Evolutionary conservation across 108 stramenopile species (phyloP), one percentile per base, ranked within the genome.

Genomic region (Fragilaria radians): DNA sequence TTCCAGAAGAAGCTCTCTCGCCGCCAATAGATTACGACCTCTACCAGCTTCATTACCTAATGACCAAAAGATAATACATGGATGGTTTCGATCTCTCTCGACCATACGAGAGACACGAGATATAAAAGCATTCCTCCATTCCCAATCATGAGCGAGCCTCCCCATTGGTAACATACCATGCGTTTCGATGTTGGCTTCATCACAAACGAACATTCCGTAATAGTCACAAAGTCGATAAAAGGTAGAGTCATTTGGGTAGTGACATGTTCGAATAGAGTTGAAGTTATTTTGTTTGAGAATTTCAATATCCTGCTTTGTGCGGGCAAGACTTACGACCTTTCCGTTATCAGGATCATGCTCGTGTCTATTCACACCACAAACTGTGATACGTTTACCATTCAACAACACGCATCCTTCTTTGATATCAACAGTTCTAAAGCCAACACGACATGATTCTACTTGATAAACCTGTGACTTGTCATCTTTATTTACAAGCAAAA

Each of bases 171-270:
- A 71, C 66, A 95, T 79, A 21, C 97, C 97, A 68, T 98, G 96
- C 22, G 93, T 92, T 74, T 98, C 97, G 34, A 97, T 86, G 66
- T 98, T 98, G 33, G 97, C 95, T 65, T 98, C 97, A 71, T 98
- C 97, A 32, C 93, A 78, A 5, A 98, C 95, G 62, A 88, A 96
- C 66, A 98, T 62, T 9, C 97, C 97, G 46, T 83, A 62, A 36
- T 83, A 86, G 56, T 95, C 93, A 27, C 94, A 94, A 9, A 96
- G 79, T 32, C 93, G 86, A 53, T 96, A 96, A 36, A 96, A 93
- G 19, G 85, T 73, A 0, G 84, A 80, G 65, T 90, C 82, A 51
- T 82, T 93, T 4, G 97, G 97, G 66, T 98, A 98, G 64, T 98
- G 97, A 50, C 82, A 76, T 3, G 91, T 93, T 23, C 97, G 89